Evolutionary conservation across 108 stramenopile genomes (phyloP).

Genomic region (Schizochytrium sp.): DNA sequence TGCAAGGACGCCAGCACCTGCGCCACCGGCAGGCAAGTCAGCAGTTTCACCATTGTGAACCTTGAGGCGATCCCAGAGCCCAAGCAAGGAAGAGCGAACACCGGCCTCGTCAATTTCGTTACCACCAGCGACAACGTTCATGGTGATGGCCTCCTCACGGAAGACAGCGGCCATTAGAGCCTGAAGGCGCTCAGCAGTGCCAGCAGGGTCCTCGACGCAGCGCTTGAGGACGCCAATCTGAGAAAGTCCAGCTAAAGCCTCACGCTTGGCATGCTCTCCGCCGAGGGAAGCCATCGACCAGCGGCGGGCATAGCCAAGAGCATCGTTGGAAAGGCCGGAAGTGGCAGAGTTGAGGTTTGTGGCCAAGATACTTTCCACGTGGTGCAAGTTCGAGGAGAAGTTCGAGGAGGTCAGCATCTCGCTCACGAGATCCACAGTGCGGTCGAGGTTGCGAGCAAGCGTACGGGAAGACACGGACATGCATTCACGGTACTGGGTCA

Average conservation of each 20-base stretch:
- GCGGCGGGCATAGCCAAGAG: conserved; percentile 18
- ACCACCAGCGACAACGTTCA: conserved; percentile 26
- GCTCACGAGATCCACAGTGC: conserved; percentile 6
- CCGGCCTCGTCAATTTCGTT: neutral
- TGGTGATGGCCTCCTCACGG: conserved; percentile 34
- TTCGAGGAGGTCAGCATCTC: neutral
- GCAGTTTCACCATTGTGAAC: neutral
- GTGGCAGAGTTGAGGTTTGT: conserved; percentile 50
- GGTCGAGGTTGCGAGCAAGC: conserved; percentile 34
- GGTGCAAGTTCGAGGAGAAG: conserved; percentile 24
- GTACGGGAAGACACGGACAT: neutral
- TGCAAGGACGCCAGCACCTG: conserved; percentile 8
- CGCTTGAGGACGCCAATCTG: conserved; percentile 12
- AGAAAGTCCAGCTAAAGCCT: neutral
- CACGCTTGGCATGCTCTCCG: conserved; percentile 43
- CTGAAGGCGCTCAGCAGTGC: neutral
- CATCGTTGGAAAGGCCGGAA: conserved; percentile 30
- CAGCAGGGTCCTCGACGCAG: neutral
- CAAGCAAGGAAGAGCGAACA: neutral
- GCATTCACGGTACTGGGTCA: conserved; percentile 21
- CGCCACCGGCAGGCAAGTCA: neutral
- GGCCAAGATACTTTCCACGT: conserved; percentile 41
- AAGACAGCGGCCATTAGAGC: neutral
- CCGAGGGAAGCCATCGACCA: conserved; percentile 51
- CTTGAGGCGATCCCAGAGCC: conserved; percentile 12